These are phyloP conservation scores for Fusarium sp. DNA, from an alignment of 2,329 filamentous ascomycete genomes.

Conservation along the genomic window DNA sequence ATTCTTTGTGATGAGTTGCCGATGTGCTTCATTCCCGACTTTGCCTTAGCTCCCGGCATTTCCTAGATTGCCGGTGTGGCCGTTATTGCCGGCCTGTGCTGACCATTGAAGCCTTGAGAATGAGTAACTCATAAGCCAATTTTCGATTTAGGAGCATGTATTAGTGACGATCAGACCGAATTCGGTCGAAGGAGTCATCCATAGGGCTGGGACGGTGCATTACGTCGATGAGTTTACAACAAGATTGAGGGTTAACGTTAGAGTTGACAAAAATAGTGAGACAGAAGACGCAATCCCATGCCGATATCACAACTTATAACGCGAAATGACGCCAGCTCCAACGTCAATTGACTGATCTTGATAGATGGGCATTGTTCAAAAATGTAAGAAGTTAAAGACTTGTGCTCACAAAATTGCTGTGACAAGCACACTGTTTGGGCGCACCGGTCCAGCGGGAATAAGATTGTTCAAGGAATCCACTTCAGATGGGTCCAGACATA, in stretches of 20 bases:
- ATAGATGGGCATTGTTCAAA: too few species aligned
- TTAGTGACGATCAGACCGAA: background rate
- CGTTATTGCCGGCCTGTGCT: background rate
- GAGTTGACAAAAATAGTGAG: background rate
- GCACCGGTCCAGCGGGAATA: too few species aligned
- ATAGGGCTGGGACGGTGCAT: background rate
- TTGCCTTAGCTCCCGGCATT: slow-evolving; percentile 8
- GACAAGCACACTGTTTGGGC: too few species aligned
- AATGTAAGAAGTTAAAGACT: too few species aligned
- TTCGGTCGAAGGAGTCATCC: background rate
- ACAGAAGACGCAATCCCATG: background rate
- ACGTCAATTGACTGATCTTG: too few species aligned
- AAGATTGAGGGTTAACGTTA: background rate
- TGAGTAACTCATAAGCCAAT: background rate
- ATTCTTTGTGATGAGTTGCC: background rate
- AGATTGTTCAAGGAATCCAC: too few species aligned
- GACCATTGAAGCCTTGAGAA: background rate
- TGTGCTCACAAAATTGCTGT: too few species aligned
- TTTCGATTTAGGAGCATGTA: background rate
- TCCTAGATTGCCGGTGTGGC: slow-evolving; percentile 17
- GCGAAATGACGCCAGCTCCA: too few species aligned
- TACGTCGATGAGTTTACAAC: too few species aligned
- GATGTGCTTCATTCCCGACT: background rate
- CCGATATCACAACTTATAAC: background rate
- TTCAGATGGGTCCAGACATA: too few species aligned